A percentile compares a stretch with the other conserved stretches of the same genome.
These are phyloP conservation scores for Carpinus fangiana DNA, from an alignment of 306 rosid species.

Conservation along the genomic window DNA sequence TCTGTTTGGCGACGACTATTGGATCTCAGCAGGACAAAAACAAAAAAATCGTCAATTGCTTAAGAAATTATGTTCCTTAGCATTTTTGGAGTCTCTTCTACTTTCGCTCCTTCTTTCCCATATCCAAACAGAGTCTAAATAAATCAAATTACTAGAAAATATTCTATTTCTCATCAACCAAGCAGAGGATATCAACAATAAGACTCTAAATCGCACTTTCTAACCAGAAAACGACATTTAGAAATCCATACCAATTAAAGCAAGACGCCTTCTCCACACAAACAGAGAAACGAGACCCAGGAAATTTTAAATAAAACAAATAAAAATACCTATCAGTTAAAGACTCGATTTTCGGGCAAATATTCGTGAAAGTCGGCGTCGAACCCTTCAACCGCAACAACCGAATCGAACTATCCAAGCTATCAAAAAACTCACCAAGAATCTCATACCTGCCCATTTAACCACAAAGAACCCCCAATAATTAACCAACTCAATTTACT, in stretches of 20 bases:
- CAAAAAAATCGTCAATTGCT: not conserved
- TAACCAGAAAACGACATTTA: not conserved
- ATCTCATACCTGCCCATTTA: slow-evolving; percentile 50
- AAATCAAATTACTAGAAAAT: not conserved
- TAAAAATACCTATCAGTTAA: slow-evolving; percentile 64
- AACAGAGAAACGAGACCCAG: not conserved
- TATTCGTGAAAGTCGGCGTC: slow-evolving; percentile 41
- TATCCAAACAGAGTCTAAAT: not conserved
- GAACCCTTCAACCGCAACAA: slow-evolving; percentile 46
- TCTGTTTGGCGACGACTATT: not conserved
- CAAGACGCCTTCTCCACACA: not conserved
- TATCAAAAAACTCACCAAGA: slow-evolving; percentile 51
- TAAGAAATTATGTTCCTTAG: not conserved
- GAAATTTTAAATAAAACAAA: not conserved
- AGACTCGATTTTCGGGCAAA: slow-evolving; percentile 50
- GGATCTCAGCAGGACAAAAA: not conserved
- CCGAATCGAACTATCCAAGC: slow-evolving; percentile 57
- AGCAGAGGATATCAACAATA: not conserved
- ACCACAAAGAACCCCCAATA: not conserved
- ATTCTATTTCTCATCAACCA: not conserved
- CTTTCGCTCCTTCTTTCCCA: not conserved
- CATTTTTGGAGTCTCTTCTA: not conserved
- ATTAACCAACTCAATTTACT: not conserved
- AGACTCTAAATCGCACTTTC: no score
- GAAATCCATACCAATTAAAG: not conserved